Evolutionary conservation across 148 eudicot species (phyloP).

Genomic region (Chenopodium quinoa): DNA sequence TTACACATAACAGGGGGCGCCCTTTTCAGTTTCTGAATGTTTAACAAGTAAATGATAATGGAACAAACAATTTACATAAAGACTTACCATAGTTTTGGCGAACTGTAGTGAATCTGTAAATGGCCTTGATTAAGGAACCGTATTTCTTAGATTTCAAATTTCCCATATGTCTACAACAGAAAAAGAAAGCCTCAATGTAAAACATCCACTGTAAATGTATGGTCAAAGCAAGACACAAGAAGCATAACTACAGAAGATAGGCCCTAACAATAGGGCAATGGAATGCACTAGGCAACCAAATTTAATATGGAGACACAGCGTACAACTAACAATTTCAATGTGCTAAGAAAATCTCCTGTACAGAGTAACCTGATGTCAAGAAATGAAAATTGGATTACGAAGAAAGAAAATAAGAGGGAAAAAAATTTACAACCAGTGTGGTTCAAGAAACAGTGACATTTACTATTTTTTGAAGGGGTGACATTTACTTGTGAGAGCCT

Average conservation of each 20-base stretch:
- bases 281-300: neutral
- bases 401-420: too few species aligned
- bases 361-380: neutral
- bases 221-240: conserved; percentile 1
- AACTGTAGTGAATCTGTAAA: conserved; percentile 65
- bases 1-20: neutral
- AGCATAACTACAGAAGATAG: neutral
- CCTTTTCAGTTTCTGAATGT: neutral
- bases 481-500: neutral
- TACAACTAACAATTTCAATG: neutral
- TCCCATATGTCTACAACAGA: conserved; percentile 80
- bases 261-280: neutral
- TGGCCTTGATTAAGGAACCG: conserved; percentile 72
- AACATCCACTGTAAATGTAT: neutral
- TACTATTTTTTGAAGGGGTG: neutral
- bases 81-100: conserved; percentile 80
- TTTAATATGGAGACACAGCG: neutral
- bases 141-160: conserved; percentile 52
- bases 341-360: neutral
- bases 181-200: neutral
- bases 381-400: neutral
- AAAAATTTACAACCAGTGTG: neutral
- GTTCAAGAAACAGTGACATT: neutral
- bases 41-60: neutral
- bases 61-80: neutral